These are phyloP conservation scores for Euphorbia tirucalli DNA, from an alignment of 345 rosid species.

Conservation along the genomic window DNA sequence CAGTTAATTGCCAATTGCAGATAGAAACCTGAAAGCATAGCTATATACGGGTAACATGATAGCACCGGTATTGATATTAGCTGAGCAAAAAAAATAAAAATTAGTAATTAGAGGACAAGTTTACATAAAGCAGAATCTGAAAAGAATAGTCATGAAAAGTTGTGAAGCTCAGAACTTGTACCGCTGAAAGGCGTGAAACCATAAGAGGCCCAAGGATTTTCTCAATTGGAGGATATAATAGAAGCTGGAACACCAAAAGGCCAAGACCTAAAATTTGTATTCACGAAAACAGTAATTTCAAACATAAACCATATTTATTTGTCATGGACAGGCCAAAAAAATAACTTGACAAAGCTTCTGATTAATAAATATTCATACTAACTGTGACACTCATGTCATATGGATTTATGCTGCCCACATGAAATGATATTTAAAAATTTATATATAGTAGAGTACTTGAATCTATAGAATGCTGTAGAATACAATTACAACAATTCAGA, in stretches of 20 bases:
- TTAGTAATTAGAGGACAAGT: neutral
- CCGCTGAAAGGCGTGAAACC: slow-evolving; percentile 48
- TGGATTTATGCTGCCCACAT: neutral
- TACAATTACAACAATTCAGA: neutral
- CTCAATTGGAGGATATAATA: slow-evolving; percentile 45
- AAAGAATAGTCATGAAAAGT: neutral
- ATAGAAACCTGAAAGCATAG: slow-evolving; percentile 46
- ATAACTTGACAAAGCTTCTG: neutral
- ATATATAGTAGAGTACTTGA: neutral
- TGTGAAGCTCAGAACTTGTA: slow-evolving; percentile 15
- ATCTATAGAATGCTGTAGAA: neutral
- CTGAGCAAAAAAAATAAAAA: slow-evolving; percentile 25
- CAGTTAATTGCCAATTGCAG: slow-evolving; percentile 40
- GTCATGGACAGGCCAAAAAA: neutral
- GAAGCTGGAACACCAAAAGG: slow-evolving; percentile 52
- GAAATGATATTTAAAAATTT: neutral
- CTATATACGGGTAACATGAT: slow-evolving; percentile 45
- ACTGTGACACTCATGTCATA: neutral
- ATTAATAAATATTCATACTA: too few species aligned
- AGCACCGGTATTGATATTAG: slow-evolving; percentile 49
- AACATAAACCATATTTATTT: neutral
- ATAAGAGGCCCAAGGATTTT: slow-evolving; percentile 42
- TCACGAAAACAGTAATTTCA: neutral
- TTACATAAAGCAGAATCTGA: neutral
- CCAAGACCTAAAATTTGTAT: slow-evolving; percentile 36